These are phyloP conservation scores for Aphanomyces stellatus DNA, from an alignment of 352 stramenopile genomes.

Conservation along the genomic window DNA sequence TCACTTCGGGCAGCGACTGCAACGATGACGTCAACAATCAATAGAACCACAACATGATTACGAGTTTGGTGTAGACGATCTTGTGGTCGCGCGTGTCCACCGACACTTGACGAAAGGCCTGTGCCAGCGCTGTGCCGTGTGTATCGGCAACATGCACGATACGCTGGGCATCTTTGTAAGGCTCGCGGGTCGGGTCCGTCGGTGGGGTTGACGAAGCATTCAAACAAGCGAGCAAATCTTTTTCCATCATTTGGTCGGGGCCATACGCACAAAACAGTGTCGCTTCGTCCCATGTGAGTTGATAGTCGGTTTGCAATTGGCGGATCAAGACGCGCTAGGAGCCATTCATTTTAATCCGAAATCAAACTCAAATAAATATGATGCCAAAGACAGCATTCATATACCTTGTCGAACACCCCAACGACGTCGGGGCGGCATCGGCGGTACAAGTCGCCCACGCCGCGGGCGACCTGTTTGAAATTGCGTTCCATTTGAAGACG, in stretches of 20 bases:
- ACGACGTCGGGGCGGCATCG: not conserved
- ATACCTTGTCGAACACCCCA: slow-evolving; percentile 11
- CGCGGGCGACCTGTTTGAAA: not conserved
- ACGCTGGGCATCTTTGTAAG: slow-evolving; percentile 5
- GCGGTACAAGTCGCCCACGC: not conserved
- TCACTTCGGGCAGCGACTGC: not conserved
- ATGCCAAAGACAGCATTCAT: no score
- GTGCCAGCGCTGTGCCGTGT: not conserved
- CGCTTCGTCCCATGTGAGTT: not conserved
- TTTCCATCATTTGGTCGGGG: not conserved
- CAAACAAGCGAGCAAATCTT: not conserved
- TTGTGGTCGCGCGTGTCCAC: not conserved
- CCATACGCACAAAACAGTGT: not conserved
- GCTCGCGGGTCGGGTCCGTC: not conserved
- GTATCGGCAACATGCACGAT: not conserved
- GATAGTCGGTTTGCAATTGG: not conserved
- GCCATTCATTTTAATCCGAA: no score
- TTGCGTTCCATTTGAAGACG: not conserved
- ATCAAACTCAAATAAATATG: no score
- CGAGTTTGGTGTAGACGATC: not conserved
- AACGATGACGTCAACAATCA: not conserved
- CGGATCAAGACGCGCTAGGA: not conserved
- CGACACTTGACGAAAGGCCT: not conserved
- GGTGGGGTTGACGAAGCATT: not conserved
- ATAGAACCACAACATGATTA: not conserved